A percentile compares a stretch with the other conserved stretches of the same genome.
Conservation (phyloP, 345 rosid species). For the Lumnitzera racemosa region DNA sequence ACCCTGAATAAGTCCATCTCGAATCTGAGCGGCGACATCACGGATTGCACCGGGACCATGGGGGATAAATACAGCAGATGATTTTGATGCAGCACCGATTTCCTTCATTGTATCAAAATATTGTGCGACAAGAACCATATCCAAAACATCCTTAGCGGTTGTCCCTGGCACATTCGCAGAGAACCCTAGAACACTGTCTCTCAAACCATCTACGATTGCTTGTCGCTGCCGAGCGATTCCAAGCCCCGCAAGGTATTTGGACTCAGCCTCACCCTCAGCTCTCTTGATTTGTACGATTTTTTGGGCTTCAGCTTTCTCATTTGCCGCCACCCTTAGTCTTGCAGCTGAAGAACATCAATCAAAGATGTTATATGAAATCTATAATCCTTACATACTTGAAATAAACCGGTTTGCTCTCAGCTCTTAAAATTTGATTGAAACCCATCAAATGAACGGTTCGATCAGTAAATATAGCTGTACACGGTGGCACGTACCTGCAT, state of each 20-base stretch:
- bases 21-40: constrained; percentile 2
- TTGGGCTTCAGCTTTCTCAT: constrained; percentile 3
- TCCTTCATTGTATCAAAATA: constrained; percentile 9
- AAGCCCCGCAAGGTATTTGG: constrained; percentile 3
- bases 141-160: constrained; percentile 4
- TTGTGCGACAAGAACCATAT: constrained; percentile 3
- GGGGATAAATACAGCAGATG: constrained; percentile 6
- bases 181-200: constrained; percentile 6
- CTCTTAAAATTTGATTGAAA: no score
- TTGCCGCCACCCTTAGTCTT: constrained; percentile 5
- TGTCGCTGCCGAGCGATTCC: constrained; percentile 5
- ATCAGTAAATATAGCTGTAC: no score
- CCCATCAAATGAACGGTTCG: not conserved
- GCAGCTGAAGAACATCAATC: not conserved
- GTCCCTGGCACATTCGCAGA: constrained; percentile 5
- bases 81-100: constrained; percentile 3
- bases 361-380: no score
- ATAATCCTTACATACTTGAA: no score
- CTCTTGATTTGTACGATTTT: constrained; percentile 5
- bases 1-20: constrained; percentile 6
- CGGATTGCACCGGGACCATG: constrained; percentile 6
- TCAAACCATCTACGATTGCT: constrained; percentile 6
- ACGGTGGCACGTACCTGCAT: no score
- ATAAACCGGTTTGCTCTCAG: no score
- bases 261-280: constrained; percentile 5